Base-by-base conservation (phyloP, 768 basidiomycete genomes). In the Tremella mesenterica region DNA sequence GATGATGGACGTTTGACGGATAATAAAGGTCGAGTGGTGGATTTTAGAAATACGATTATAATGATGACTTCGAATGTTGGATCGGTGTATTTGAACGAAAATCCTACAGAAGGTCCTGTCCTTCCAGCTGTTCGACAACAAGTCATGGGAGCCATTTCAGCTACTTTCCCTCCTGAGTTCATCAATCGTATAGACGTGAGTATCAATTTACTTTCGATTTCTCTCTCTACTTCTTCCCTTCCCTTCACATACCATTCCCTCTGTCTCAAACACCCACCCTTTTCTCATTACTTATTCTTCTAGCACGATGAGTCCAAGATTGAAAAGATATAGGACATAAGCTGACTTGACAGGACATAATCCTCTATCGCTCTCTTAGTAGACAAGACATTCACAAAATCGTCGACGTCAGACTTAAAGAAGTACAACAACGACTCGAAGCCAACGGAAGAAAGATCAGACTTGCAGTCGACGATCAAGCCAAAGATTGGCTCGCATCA, bases 341-440 rank as follows among this genome's bases (percentile, higher is more conserved):
- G n/a, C n/a, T n/a, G n/a, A n/a, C n/a, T n/a, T n/a, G n/a, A n/a
- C n/a, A n/a, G n/a, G 59, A 61, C 31, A 71, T 71, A 44, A 70
- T 76, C 64, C 65, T 75, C 44, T 74, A 90, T 84, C 86, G 88
- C 48, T 77, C 85, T 9, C 77, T 97, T n/a, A 86, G 85, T 23
- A 80, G 80, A 21, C 76, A 76, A 53, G 83, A 88, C 62, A 81
- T 96, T 26, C 75, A 84, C 59, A 83, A 81, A 71, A 91, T 99
- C 58, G 88, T 99, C 58, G 86, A 89, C 63, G 78, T 95, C 52
- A 85, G 93, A 20, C 76, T 97, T 44, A 80, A 78, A 62, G 93
- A 97, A 69, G 79, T 97, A 18, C 83, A 91, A 67, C 79, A 83
- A 25, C 82, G 95, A 14, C 81, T 97, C 43, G 75, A 77, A 4